These are phyloP conservation scores for Suhomyces chickasaworum DNA, from an alignment of 1,139 yeast species.

Conservation along the genomic window DNA sequence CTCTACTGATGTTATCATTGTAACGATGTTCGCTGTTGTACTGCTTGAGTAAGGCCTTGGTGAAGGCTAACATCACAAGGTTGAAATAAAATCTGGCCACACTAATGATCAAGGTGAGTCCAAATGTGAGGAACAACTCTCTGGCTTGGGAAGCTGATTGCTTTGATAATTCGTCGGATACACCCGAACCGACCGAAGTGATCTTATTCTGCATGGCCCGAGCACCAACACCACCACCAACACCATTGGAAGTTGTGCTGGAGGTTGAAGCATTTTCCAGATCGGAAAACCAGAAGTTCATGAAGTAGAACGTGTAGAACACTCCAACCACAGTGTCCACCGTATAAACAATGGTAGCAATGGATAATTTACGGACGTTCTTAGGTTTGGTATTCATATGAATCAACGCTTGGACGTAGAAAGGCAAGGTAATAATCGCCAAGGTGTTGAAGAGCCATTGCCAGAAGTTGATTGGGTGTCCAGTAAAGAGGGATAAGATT, in stretches of 20 bases:
- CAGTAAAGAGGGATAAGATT: conserved; percentile 79
- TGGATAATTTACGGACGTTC: conserved; percentile 50
- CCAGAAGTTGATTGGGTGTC: conserved; percentile 79
- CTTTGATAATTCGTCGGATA: conserved; percentile 25
- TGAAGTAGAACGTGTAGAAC: conserved; percentile 72
- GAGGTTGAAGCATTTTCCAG: conserved; percentile 31
- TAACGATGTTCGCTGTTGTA: conserved; percentile 26
- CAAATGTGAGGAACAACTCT: conserved; percentile 69
- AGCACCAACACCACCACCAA: not conserved
- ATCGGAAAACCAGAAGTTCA: conserved; percentile 69
- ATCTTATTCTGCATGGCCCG: conserved; percentile 5
- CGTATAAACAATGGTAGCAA: conserved; percentile 63
- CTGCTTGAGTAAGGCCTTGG: conserved; percentile 46
- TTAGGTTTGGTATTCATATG: conserved; percentile 35
- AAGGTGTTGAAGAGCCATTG: conserved; percentile 82
- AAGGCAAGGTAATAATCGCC: conserved; percentile 64
- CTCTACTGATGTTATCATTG: conserved; percentile 21
- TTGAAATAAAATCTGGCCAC: conserved; percentile 65
- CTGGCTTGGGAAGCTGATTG: conserved; percentile 71
- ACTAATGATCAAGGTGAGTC: conserved; percentile 57
- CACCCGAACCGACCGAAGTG: not conserved
- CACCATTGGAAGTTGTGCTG: not conserved
- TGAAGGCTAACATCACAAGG: conserved; percentile 62
- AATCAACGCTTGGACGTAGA: conserved; percentile 63
- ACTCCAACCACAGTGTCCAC: conserved; percentile 68